Evolutionary conservation across 2,329 filamentous ascomycete species (phyloP), one percentile per base, ranked within the genome.

Genomic region (Diaporthe vexans): DNA sequence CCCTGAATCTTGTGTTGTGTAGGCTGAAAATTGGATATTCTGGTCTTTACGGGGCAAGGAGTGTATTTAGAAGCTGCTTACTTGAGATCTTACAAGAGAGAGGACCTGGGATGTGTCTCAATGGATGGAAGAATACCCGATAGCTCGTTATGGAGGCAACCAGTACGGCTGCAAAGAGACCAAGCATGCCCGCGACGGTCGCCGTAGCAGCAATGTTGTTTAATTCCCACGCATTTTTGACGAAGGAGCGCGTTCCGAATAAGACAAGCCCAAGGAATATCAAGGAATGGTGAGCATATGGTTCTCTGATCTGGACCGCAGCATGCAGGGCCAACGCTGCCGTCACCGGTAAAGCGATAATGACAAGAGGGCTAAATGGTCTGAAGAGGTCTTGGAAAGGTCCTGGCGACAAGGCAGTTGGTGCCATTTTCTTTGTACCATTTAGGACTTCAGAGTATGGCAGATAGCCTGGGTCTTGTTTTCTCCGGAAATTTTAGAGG

Each of bases 141-240:
- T 65, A 65, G 40, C 2, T 65, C 17, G 59, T 48, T 17, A 65
- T 48, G 40, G 40, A 33, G 3, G 59, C 19, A 48, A 43, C 40
- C 40, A 65, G 29, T 19, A 48, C 40, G 17, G 59, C 26, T 15
- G 59, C 24, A 4, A 48, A 65, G 40, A 65, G 40, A 11, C 17
- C 26, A 6, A 65, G 40, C 59, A 65, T 65, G 59, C 40, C 59
- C 10, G 40, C 59, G 17, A 35, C 40, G 5, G 59, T 65, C 19
- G 40, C 59, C 19, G 40, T 65, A 19, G 59, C 59, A 3, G 24
- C 26, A 40, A 17, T 33, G 40, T 48, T 65, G 15, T 65, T 43
- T 43, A 65, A 19, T 48, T 46, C 13, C 59, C 59, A 65, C 24
- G 59, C 59, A 65, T 65, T 15, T 48, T 65, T 65, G 40, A 65